Evolutionary conservation across 495 filamentous ascomycete species (phyloP).

Genomic region (Aspergillus nidulans): DNA sequence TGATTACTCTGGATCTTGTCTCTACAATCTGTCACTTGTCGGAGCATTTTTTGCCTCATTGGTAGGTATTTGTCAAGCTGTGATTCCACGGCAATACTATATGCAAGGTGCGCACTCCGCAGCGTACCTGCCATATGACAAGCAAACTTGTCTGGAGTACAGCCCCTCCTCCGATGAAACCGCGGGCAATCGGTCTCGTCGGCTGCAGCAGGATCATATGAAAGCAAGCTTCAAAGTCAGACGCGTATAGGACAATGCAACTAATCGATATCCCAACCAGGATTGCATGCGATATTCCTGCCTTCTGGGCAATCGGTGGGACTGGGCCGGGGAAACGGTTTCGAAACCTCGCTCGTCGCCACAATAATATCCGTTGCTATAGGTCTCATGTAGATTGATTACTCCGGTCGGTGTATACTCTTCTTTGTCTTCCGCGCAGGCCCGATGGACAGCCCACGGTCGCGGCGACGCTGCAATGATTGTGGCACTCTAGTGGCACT

Average conservation of each 20-base stretch:
- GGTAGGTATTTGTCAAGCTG: constrained; percentile 3
- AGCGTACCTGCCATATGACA: constrained; percentile 8
- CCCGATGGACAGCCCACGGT: constrained; percentile 1
- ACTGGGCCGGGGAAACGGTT: constrained; percentile 14
- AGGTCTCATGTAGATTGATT: constrained; percentile 5
- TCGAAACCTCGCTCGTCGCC: constrained; percentile 5
- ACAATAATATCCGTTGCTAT: background rate
- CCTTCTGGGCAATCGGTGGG: constrained; percentile 8
- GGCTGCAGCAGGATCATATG: constrained; percentile 7
- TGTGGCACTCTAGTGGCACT: no score
- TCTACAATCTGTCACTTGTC: background rate
- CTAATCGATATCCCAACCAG: background rate
- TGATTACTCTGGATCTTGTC: background rate
- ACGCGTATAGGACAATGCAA: background rate
- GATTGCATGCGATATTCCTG: constrained; percentile 3
- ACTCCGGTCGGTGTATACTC: constrained; percentile 1
- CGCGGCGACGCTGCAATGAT: no score
- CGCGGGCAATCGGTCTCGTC: background rate
- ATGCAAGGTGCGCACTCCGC: constrained; percentile 5
- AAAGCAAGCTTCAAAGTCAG: background rate
- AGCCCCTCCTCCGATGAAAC: constrained; percentile 4
- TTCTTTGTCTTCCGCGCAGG: constrained; percentile 1
- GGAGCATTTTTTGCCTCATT: background rate
- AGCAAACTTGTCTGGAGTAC: constrained; percentile 5
- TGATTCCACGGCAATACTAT: background rate